phyloP scores from a whole-genome alignment of 1,284 basidiomycete genomes.

The Ceratobasidium papillatum region DNA sequence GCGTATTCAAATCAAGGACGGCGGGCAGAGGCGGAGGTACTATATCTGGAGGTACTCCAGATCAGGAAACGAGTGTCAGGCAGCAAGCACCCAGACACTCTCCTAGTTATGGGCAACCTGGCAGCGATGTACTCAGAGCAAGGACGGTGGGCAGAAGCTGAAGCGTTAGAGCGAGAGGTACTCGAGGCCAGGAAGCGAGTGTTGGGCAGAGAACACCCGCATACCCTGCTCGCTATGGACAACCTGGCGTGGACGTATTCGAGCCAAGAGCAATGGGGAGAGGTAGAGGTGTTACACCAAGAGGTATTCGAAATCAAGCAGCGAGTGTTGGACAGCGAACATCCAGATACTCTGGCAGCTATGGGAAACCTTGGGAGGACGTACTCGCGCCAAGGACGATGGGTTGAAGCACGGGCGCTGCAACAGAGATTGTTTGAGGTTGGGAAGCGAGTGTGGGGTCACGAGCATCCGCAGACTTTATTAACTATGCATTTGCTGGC shows the following conservation, averaged over 20 bases:
- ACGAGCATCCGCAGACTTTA: not conserved
- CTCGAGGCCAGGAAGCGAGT: not conserved
- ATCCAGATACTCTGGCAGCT: not conserved
- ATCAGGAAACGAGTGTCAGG: not conserved
- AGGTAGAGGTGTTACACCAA: not conserved
- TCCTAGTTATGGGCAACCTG: not conserved
- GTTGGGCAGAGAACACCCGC: not conserved
- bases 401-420: not conserved
- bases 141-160: not conserved
- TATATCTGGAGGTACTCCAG: not conserved
- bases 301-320: not conserved
- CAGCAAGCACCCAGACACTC: not conserved
- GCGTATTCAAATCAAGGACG: not conserved
- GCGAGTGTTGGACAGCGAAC: not conserved
- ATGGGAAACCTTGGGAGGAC: not conserved
- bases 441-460: not conserved
- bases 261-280: not conserved
- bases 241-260: not conserved
- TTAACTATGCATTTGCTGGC: too few species aligned
- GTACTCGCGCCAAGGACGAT: not conserved
- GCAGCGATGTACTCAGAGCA: not conserved
- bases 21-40: constrained; percentile 6
- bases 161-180: not conserved
- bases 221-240: not conserved
- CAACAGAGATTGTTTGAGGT: not conserved